Percentiles rank a stretch among this genome's conserved stretches.
These are phyloP conservation scores for Metschnikowia noctiluminum DNA, from an alignment of 805 yeast species.

Conservation along the genomic window DNA sequence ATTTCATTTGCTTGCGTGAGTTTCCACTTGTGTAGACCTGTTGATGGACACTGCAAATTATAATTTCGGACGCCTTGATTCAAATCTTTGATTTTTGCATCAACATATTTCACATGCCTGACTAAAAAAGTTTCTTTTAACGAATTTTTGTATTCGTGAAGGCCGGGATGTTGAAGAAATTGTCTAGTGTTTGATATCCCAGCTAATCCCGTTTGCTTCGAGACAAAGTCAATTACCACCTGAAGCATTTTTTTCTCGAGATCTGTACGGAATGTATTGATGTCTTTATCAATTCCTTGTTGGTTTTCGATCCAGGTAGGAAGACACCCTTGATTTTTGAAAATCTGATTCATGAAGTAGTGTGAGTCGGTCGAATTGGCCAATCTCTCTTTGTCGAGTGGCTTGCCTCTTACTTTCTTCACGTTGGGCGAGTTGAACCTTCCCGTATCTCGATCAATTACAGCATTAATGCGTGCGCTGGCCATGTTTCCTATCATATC, in stretches of 20 bases:
- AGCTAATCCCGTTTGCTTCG: neutral
- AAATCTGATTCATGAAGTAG: conserved; percentile 73
- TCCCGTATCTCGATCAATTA: conserved; percentile 60
- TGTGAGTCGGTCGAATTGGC: conserved; percentile 59
- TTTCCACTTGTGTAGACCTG: conserved; percentile 37
- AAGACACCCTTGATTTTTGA: conserved; percentile 69
- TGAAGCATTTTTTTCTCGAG: conserved; percentile 24
- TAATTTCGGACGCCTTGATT: conserved; percentile 28
- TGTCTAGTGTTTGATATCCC: neutral
- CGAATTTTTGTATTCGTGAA: neutral
- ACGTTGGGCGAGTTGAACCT: conserved; percentile 55
- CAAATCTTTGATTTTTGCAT: conserved; percentile 12
- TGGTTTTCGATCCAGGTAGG: conserved; percentile 93
- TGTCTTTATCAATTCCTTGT: conserved; percentile 47
- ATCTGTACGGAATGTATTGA: conserved; percentile 45
- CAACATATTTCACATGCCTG: conserved; percentile 6
- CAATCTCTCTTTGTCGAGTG: conserved; percentile 51
- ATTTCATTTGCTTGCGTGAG: conserved; percentile 28
- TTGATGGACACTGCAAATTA: conserved; percentile 39
- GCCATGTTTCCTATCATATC: conserved; percentile 66
- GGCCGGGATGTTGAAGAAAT: neutral
- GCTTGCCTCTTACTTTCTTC: conserved; percentile 54
- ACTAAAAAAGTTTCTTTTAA: neutral
- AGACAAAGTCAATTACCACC: neutral
- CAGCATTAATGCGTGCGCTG: conserved; percentile 67